Conservation (phyloP, 192 early-diverging fungal genomes). For the Gigaspora rosea region DNA sequence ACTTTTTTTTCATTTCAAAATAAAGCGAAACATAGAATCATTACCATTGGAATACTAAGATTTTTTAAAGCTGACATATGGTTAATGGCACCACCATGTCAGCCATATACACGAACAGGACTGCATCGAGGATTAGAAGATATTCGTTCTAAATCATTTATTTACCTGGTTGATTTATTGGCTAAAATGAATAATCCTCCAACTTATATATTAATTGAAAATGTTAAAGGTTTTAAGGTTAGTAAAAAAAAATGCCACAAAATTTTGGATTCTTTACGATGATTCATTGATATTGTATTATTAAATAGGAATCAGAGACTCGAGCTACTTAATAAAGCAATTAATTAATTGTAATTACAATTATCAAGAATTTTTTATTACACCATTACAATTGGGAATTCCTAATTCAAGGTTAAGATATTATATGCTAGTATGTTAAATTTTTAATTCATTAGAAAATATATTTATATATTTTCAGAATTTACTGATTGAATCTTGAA, state of each 20-base stretch:
- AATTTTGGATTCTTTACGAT: too few relatives aligned
- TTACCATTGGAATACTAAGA: constrained; percentile 61
- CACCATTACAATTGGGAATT: constrained; percentile 71
- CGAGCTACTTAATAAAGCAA: constrained; percentile 53
- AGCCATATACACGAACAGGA: constrained; percentile 78
- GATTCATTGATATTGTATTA: not conserved
- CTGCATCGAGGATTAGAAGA: constrained; percentile 71
- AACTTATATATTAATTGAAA: constrained; percentile 71
- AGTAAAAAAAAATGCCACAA: too few relatives aligned
- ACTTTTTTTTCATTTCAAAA: not conserved
- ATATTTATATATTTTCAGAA: not conserved
- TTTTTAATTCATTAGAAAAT: not conserved
- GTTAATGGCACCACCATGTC: constrained; percentile 84
- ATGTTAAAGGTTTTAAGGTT: constrained; percentile 81
- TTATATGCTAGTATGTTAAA: constrained; percentile 60
- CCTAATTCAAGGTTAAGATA: constrained; percentile 82
- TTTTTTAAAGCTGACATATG: constrained; percentile 67
- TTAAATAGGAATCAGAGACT: constrained; percentile 52
- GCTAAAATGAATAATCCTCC: constrained; percentile 58
- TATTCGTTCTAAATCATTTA: constrained; percentile 70
- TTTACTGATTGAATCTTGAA: not conserved
- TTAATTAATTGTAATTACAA: constrained; percentile 56
- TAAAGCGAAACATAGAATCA: constrained; percentile 64
- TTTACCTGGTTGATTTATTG: constrained; percentile 70
- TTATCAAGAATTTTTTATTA: constrained; percentile 74